Evolutionary conservation across 2,329 filamentous ascomycete species (phyloP).

Genomic region (Coleophoma cylindrospora): DNA sequence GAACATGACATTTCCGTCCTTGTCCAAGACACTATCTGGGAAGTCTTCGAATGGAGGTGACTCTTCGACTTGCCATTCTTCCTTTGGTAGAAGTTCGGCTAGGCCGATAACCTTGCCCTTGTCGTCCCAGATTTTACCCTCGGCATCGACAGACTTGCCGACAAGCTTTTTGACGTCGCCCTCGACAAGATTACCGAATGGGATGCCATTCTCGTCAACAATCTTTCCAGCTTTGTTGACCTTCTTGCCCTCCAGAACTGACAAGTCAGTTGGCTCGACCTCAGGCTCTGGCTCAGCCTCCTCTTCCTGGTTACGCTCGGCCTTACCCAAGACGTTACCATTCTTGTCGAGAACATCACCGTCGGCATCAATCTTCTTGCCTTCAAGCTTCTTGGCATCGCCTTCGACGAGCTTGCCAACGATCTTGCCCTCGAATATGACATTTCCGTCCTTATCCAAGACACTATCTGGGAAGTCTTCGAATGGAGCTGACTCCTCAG

Average conservation of each 20-base stretch:
- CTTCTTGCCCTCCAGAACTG: conserved; percentile 45
- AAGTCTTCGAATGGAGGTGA: conserved; percentile 52
- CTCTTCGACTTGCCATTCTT: conserved; percentile 41
- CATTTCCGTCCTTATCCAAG: conserved; percentile 46
- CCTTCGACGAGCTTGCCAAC: conserved; percentile 58
- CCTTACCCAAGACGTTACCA: conserved; percentile 43
- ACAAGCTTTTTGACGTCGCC: conserved; percentile 60
- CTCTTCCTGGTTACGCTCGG: conserved; percentile 27
- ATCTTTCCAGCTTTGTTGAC: conserved; percentile 57
- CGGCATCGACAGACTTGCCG: conserved; percentile 59
- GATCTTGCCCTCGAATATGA: conserved; percentile 46
- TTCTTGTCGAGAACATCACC: conserved; percentile 79
- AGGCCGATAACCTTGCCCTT: conserved; percentile 62
- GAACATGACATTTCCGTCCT: conserved; percentile 45
- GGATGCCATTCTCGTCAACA: conserved; percentile 44
- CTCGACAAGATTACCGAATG: conserved; percentile 58
- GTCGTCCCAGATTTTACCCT: conserved; percentile 70
- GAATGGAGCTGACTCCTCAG: conserved; percentile 43
- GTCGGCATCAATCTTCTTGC: conserved; percentile 71
- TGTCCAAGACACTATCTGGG: conserved; percentile 46
- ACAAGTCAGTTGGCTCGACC: conserved; percentile 33
- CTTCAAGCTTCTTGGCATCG: conserved; percentile 57
- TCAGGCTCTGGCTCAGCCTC: conserved; percentile 15
- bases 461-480: conserved; percentile 51
- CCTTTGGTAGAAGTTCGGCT: conserved; percentile 57